Evolutionary conservation across 2,329 filamentous ascomycete genomes (phyloP), one percentile per base, ranked within the genome.

Genomic region (Myriosclerotinia curreyana): DNA sequence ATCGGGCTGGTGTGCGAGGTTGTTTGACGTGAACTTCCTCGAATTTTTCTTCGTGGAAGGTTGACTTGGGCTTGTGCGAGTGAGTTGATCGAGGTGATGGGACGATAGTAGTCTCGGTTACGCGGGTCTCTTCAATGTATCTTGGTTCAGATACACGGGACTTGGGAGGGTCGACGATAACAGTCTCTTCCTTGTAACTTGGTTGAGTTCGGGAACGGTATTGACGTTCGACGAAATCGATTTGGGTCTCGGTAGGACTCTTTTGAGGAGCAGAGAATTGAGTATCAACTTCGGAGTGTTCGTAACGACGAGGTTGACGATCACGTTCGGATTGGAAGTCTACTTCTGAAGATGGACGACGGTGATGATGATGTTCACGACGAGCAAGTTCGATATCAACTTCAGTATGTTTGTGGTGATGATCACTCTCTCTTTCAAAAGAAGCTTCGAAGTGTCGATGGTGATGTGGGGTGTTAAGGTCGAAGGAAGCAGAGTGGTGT

Each of bases 181-280:
- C 62, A 59, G 68, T 55, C 31, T 72, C 68, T 65, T 72, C 74
- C 71, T 70, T 74, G 73, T 76, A 75, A 62, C 70, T 72, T 72
- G 76, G 76, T 79, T 54, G 40, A 31, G 46, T 60, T 28, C 54
- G 52, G 75, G 85, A 78, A 74, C 86, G 85, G 76, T 87, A 88
- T 77, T 87, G 81, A 78, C 83, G 84, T 78, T 89, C 86, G 74
- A 84, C 84, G 70, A 83, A 76, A 78, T 89, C 86, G 76, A 88
- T 81, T 60, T 74, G 67, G 25, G 73, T 68, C 48, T 70, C 70
- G 22, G 48, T 20, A 12, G 61, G 31, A 34, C 44, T 63, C 69
- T 71, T 64, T 40, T 67, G 67, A 65, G 72, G 69, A 64, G 67
- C 69, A 49, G 68, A 71, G 64, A 70, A 67, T 25, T 66, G 66